Evolutionary conservation across 2,329 filamentous ascomycete genomes (phyloP).

Genomic region (Neopestalotiopsis sp.): DNA sequence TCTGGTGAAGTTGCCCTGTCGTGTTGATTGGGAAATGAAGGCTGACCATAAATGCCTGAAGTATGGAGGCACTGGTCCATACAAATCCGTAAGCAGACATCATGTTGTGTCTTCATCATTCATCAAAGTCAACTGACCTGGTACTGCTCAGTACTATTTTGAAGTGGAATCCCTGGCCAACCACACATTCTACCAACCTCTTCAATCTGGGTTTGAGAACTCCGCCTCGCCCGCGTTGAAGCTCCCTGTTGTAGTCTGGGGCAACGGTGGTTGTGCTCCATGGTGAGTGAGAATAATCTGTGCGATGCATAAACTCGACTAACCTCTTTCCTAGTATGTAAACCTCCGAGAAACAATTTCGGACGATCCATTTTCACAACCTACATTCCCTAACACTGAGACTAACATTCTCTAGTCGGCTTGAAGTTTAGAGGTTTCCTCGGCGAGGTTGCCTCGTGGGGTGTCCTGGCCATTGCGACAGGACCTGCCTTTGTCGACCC

Average conservation of each 20-base stretch:
- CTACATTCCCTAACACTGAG: background rate
- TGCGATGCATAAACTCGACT: background rate
- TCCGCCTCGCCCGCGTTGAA: slow-evolving; percentile 1
- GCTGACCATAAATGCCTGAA: background rate
- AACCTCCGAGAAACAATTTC: background rate
- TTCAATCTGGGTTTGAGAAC: background rate
- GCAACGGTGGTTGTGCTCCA: slow-evolving; percentile 34
- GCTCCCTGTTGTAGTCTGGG: slow-evolving; percentile 36
- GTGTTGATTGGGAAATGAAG: background rate
- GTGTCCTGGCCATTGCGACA: slow-evolving; percentile 30
- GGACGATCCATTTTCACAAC: background rate
- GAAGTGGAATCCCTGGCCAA: background rate
- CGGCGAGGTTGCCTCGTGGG: slow-evolving; percentile 30
- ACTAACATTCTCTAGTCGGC: slow-evolving; percentile 23
- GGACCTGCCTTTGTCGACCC: slow-evolving; percentile 24
- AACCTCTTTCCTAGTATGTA: background rate
- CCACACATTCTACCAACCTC: background rate
- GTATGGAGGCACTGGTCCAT: background rate
- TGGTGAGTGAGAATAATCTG: slow-evolving; percentile 22
- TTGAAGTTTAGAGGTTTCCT: background rate
- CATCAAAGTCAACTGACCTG: background rate
- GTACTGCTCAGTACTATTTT: background rate
- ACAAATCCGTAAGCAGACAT: background rate
- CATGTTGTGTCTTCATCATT: too few relatives aligned
- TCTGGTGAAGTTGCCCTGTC: background rate